Evolutionary conservation across 2,329 filamentous ascomycete genomes (phyloP), one percentile per base, ranked within the genome.

Genomic region (Verticillium isaacii): DNA sequence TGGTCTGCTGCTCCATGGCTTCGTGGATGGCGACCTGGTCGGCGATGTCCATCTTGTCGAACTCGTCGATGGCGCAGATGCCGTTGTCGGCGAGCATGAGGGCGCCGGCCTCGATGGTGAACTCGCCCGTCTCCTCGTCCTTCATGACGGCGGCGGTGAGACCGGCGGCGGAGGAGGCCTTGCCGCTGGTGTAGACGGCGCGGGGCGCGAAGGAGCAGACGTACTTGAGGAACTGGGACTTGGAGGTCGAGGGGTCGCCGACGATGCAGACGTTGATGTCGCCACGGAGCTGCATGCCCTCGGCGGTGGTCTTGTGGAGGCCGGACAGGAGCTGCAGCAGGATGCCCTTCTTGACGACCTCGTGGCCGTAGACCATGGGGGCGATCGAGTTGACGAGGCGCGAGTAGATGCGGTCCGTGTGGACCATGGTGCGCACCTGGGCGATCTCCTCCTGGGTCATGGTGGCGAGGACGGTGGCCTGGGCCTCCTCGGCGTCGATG

Each of bases 1-100:
- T 99, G 5, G 95, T 99, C 78, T 99, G 95, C 80, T 99, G 95
- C 85, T 99, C 95, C 95, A 99, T 99, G 63, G 95, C 95, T 86
- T 99, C 95, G 84, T 99, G 95, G 71, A 99, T 99, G 67, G 95
- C 95, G 61, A 99, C 95, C 78, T 99, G 95, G 74, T 99, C 95
- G 59, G 81, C 88, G 65, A 99, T 91, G 71, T 99, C 95, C 95
- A 99, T 99, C 81, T 99, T 99, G 85, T 99, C 95, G 69, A 99
- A 99, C 74, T 99, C 95, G 73, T 99, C 95, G 73, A 99, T 99
- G 63, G 93, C 93, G 76, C 95, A 99, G 69, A 98, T 96, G 60
- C 95, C 95, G 68, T 97, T 97, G 71, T 98, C 89, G 25, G 95
- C 95, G 64, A 99, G 82, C 95, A 99, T 98, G 62, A 99, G 86